Evolutionary conservation across 176 grass and related monocot species (phyloP).

Genomic region (Sorghum bicolor): DNA sequence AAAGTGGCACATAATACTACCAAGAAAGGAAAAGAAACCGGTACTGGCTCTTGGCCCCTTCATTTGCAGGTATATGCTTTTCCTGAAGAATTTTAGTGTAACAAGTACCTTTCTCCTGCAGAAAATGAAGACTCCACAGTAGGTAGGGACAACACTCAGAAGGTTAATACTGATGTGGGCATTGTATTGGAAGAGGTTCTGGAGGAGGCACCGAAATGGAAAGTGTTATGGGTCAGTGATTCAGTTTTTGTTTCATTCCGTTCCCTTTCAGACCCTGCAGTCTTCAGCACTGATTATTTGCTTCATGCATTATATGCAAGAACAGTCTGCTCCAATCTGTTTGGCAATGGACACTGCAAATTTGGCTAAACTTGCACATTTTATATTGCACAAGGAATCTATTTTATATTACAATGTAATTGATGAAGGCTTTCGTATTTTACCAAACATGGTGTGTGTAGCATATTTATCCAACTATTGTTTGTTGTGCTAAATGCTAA

Average conservation of each 20-base stretch:
- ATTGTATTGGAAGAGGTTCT: slow-evolving; percentile 79
- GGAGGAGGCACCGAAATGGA: slow-evolving; percentile 97
- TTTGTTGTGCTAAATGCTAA: background rate
- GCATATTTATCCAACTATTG: background rate
- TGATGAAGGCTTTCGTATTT: background rate
- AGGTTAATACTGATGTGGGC: slow-evolving; percentile 29
- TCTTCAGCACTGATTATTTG: background rate
- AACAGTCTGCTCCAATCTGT: background rate
- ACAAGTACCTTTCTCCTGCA: slow-evolving; percentile 22
- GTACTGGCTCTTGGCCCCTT: slow-evolving; percentile 30
- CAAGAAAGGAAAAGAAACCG: slow-evolving; percentile 59
- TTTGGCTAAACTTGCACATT: background rate
- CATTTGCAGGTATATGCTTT: slow-evolving; percentile 17
- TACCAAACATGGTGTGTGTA: background rate
- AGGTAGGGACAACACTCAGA: slow-evolving; percentile 24
- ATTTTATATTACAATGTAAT: background rate
- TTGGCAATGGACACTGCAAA: background rate
- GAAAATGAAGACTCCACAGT: slow-evolving; percentile 42
- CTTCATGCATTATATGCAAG: background rate
- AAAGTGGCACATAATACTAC: slow-evolving; percentile 28
- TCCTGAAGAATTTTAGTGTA: slow-evolving; percentile 3
- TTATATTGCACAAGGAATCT: background rate
- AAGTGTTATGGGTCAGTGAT: slow-evolving; percentile 80
- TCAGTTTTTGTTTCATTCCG: slow-evolving; percentile 33
- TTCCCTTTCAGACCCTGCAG: background rate